Conservation (phyloP, 1,284 basidiomycete species). For the Mrakiaceae sp. region DNA sequence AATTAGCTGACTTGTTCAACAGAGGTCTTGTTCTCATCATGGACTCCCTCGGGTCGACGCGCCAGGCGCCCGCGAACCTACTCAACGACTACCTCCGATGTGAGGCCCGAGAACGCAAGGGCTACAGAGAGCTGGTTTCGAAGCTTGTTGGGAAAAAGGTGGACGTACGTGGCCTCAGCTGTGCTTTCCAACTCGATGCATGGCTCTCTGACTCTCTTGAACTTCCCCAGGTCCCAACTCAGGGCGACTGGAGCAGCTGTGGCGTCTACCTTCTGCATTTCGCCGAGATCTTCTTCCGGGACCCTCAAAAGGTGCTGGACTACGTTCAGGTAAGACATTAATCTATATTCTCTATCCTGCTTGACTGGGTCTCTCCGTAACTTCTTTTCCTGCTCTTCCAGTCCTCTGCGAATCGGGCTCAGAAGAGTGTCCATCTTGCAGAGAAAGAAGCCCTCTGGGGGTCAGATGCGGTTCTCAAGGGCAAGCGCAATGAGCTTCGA, state of each 20-base stretch:
- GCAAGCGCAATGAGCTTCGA: background rate
- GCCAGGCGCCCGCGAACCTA: conserved; percentile 50
- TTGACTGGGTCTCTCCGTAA: background rate
- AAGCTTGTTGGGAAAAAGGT: background rate
- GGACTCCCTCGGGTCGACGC: conserved; percentile 68
- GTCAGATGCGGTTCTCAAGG: background rate
- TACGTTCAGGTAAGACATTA: conserved; percentile 28
- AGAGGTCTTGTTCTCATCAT: conserved; percentile 73
- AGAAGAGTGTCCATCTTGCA: background rate
- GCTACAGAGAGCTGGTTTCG: conserved; percentile 18
- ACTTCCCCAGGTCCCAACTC: conserved; percentile 32
- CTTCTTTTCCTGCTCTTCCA: background rate
- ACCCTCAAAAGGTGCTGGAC: conserved; percentile 24
- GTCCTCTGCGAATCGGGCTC: background rate
- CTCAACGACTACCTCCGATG: conserved; percentile 57
- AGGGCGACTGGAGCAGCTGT: conserved; percentile 42
- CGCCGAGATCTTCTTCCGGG: conserved; percentile 28
- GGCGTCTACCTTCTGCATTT: conserved; percentile 39
- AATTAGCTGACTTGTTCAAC: background rate
- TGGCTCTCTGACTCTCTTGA: background rate
- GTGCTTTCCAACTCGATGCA: background rate
- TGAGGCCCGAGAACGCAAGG: conserved; percentile 71
- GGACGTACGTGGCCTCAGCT: conserved; percentile 1
- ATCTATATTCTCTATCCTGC: background rate
- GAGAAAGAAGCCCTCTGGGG: background rate